These are phyloP conservation scores for Typha latifolia DNA, from an alignment of 176 grass and related monocot species.

Conservation along the genomic window DNA sequence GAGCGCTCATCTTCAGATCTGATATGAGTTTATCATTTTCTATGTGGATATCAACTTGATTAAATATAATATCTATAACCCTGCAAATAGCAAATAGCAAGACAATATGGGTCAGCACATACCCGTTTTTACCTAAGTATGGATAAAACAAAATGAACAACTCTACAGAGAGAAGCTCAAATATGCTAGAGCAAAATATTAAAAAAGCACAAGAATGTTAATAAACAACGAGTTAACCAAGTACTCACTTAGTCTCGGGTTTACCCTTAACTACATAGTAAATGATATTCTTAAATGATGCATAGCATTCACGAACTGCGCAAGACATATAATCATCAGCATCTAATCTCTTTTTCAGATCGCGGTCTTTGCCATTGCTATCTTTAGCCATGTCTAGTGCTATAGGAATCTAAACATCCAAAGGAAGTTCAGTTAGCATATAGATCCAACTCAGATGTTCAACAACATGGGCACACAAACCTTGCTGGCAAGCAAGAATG, in stretches of 20 bases:
- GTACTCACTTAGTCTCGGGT: conserved; percentile 46
- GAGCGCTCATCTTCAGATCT: conserved; percentile 47
- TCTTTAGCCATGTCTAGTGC: conserved; percentile 96
- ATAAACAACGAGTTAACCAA: background rate
- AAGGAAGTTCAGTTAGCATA: background rate
- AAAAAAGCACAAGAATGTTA: background rate
- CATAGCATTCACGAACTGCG: conserved; percentile 84
- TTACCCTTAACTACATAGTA: conserved; percentile 49
- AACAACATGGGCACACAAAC: conserved; percentile 26
- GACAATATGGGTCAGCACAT: background rate
- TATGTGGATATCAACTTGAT: conserved; percentile 48
- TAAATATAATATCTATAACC: conserved; percentile 66
- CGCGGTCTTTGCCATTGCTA: conserved; percentile 53
- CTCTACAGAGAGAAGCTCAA: background rate
- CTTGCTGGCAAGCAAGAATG: conserved; percentile 95
- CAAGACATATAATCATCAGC: conserved; percentile 74
- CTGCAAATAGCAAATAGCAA: conserved; percentile 30
- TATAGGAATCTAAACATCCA: conserved; percentile 67
- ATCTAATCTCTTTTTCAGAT: conserved; percentile 63
- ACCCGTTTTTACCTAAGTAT: no score
- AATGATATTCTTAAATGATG: conserved; percentile 71
- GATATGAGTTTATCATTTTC: conserved; percentile 38
- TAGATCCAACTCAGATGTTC: background rate
- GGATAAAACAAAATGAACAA: no score
- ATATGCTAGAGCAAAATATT: conserved; percentile 15